These are phyloP conservation scores for Globisporangium lucens DNA, from an alignment of 352 stramenopile species.

Conservation along the genomic window DNA sequence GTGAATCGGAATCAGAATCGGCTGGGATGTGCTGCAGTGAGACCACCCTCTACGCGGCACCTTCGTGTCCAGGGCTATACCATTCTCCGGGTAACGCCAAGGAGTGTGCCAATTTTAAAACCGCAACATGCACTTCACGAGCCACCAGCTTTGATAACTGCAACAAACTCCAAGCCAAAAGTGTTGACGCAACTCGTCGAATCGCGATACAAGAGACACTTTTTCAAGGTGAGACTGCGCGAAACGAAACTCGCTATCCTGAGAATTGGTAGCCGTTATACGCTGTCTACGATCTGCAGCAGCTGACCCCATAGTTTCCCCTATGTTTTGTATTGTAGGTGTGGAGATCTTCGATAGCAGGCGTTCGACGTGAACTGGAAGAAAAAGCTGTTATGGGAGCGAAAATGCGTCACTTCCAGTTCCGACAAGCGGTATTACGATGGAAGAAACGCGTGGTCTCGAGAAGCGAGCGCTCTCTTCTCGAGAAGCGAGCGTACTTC, in stretches of 20 bases:
- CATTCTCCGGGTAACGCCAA: neutral
- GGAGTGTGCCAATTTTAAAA: neutral
- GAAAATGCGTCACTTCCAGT: slow-evolving; percentile 1
- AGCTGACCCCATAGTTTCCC: neutral
- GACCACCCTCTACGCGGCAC: neutral
- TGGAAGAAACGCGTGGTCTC: slow-evolving; percentile 4
- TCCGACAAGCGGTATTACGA: neutral
- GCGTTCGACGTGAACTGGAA: neutral
- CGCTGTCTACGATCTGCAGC: too few relatives aligned
- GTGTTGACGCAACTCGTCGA: neutral
- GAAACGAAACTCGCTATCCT: too few relatives aligned
- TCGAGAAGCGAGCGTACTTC: slow-evolving; percentile 17
- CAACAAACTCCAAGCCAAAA: neutral
- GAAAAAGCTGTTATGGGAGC: neutral
- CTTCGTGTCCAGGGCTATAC: slow-evolving; percentile 10
- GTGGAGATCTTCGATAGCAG: neutral
- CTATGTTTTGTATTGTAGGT: neutral
- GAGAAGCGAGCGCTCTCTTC: neutral
- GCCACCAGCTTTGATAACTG: neutral
- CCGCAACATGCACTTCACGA: neutral
- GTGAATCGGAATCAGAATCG: neutral
- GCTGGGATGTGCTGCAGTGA: neutral
- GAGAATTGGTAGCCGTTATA: too few relatives aligned
- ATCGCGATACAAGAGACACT: neutral
- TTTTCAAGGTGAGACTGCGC: slow-evolving; percentile 6